These are phyloP conservation scores for Backusella morwellensis DNA, from an alignment of 192 early-diverging fungal genomes.

Conservation along the genomic window DNA sequence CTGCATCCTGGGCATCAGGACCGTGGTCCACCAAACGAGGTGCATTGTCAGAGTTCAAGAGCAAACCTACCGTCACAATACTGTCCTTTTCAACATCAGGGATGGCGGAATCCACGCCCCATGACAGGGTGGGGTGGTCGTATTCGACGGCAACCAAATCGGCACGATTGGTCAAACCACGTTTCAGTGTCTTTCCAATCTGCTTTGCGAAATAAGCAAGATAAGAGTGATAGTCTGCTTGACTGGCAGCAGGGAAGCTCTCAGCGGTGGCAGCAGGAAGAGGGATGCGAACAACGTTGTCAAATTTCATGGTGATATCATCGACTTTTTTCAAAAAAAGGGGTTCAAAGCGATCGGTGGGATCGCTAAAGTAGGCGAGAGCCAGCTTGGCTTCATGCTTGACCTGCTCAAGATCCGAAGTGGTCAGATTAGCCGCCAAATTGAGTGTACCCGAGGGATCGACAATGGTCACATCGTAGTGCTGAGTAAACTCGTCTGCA, in stretches of 20 bases:
- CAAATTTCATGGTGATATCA: constrained; percentile 62
- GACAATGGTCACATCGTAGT: constrained; percentile 81
- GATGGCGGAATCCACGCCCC: constrained; percentile 34
- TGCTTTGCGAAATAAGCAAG: constrained; percentile 47
- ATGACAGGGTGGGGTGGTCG: constrained; percentile 22
- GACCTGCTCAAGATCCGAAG: constrained; percentile 63
- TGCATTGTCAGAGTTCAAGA: constrained; percentile 66
- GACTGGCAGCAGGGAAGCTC: constrained; percentile 26
- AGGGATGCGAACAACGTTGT: constrained; percentile 58
- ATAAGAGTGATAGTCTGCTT: constrained; percentile 44
- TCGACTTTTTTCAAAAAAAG: constrained; percentile 77
- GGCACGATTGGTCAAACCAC: constrained; percentile 49
- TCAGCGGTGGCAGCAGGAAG: constrained; percentile 4
- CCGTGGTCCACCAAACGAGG: constrained; percentile 84
- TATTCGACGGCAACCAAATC: constrained; percentile 43
- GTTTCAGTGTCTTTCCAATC: constrained; percentile 43
- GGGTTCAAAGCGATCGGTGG: constrained; percentile 69
- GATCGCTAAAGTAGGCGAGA: constrained; percentile 62
- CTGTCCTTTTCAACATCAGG: constrained; percentile 34
- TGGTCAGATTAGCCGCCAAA: constrained; percentile 68
- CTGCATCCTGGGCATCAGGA: constrained; percentile 74
- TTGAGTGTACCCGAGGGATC: constrained; percentile 86
- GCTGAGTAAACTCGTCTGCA: constrained; percentile 50
- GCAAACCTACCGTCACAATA: constrained; percentile 63
- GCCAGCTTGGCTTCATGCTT: constrained; percentile 73